Evolutionary conservation across 129 eudicot genomes (phyloP).

Genomic region (Arctium lappa): DNA sequence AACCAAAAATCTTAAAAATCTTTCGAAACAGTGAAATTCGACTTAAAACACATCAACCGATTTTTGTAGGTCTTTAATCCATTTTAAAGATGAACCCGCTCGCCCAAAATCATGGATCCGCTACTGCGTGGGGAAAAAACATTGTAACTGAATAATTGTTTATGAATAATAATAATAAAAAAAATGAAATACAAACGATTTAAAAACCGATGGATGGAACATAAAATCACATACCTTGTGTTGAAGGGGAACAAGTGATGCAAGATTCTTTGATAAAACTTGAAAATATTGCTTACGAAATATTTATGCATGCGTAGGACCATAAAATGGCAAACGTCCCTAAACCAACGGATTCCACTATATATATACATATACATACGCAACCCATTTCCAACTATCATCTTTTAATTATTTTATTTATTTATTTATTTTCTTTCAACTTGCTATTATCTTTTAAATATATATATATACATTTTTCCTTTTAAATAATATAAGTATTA

Average conservation of each 20-base stretch:
- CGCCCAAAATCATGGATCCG: too few species aligned
- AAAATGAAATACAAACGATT: too few species aligned
- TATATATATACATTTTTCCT: background rate
- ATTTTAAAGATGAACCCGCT: too few species aligned
- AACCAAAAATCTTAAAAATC: too few species aligned
- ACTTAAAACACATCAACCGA: too few species aligned
- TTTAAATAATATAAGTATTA: background rate
- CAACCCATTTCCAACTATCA: constrained; percentile 25
- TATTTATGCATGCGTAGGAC: constrained; percentile 29
- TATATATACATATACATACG: constrained; percentile 13
- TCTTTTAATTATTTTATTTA: background rate
- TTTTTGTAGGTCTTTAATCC: too few species aligned
- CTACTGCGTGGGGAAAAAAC: background rate
- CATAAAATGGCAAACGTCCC: constrained; percentile 19
- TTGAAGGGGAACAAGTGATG: background rate
- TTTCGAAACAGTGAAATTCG: too few species aligned
- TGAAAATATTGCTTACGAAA: constrained; percentile 20
- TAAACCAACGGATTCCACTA: constrained; percentile 26
- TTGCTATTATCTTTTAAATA: constrained; percentile 13
- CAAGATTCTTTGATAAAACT: constrained; percentile 17
- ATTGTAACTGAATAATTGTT: background rate
- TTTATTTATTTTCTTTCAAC: constrained; percentile 8
- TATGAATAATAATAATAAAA: background rate
- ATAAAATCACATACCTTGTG: background rate
- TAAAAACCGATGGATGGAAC: background rate